Evolutionary conservation across 371 early-diverging fungal genomes (phyloP).

Genomic region (Fennellomyces sp.): DNA sequence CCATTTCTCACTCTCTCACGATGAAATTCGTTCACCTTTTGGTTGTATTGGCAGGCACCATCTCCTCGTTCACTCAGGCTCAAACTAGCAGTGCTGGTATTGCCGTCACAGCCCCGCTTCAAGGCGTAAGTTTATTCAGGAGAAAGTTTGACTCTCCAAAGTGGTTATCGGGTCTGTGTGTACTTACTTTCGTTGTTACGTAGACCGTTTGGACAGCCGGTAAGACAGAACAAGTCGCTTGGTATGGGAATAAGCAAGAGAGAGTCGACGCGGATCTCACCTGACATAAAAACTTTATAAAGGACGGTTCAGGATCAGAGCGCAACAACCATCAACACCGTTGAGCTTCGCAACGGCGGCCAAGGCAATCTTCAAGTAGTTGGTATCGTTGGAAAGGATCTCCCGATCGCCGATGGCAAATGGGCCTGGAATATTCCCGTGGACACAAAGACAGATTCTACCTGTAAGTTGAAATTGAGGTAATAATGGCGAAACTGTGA

Average conservation of each 20-base stretch:
- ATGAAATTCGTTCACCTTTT: not conserved
- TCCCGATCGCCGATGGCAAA: conserved; percentile 16
- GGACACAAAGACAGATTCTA: conserved; percentile 18
- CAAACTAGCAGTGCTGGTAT: conserved; percentile 12
- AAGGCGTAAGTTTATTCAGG: conserved; percentile 35
- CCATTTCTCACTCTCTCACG: too few relatives aligned
- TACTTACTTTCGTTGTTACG: too few relatives aligned
- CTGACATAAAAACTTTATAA: not conserved
- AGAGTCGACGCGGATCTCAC: not conserved
- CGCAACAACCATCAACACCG: conserved; percentile 20
- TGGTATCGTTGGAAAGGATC: conserved; percentile 6
- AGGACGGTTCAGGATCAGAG: conserved; percentile 27
- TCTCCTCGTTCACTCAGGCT: not conserved
- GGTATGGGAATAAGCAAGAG: conserved; percentile 23
- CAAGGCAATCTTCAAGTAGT: conserved; percentile 25
- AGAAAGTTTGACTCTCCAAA: too few relatives aligned
- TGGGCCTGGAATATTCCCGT: conserved; percentile 39
- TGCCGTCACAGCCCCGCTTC: conserved; percentile 26
- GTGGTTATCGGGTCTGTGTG: too few relatives aligned
- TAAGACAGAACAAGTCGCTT: conserved; percentile 25
- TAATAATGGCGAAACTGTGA: too few relatives aligned
- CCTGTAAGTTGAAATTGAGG: too few relatives aligned
- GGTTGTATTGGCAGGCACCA: not conserved
- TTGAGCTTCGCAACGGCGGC: conserved; percentile 33
- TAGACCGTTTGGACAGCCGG: conserved; percentile 38